Conservation (phyloP, 805 yeast species). For the Candida vaughaniae region DNA sequence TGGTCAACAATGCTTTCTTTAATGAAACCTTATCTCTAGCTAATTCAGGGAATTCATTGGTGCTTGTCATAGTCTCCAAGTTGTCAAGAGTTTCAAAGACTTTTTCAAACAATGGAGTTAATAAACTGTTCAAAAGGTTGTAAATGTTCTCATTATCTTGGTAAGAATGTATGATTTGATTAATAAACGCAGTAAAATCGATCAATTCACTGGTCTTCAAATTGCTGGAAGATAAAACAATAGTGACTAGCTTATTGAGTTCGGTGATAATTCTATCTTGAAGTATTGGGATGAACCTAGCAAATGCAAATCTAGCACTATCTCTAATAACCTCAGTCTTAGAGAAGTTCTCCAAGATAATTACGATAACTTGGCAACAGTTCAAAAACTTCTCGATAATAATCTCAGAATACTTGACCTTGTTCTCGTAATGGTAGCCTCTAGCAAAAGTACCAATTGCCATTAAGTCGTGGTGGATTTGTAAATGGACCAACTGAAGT, state of each 20-base stretch:
- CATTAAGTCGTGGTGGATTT: slow-evolving; percentile 82
- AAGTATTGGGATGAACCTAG: slow-evolving; percentile 79
- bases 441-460: slow-evolving; percentile 88
- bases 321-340: slow-evolving; percentile 72
- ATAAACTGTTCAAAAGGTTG: slow-evolving; percentile 66
- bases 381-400: slow-evolving; percentile 49
- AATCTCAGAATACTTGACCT: slow-evolving; percentile 33
- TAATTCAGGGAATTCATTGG: slow-evolving; percentile 45
- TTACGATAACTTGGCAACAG: slow-evolving; percentile 78
- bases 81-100: slow-evolving; percentile 34
- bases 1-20: slow-evolving; percentile 67
- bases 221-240: slow-evolving; percentile 53
- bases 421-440: slow-evolving; percentile 61
- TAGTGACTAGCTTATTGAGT: slow-evolving; percentile 68
- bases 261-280: slow-evolving; percentile 43
- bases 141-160: slow-evolving; percentile 66
- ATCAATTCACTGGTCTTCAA: slow-evolving; percentile 63
- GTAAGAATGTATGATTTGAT: slow-evolving; percentile 82
- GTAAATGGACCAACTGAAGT: slow-evolving; percentile 50
- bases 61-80: slow-evolving; percentile 29
- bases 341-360: slow-evolving; percentile 75
- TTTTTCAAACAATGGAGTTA: slow-evolving; percentile 67
- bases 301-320: slow-evolving; percentile 81
- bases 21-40: slow-evolving; percentile 62
- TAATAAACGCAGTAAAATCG: slow-evolving; percentile 81